Conservation (phyloP, 305 asterid genomes). For the Stenogyne calaminthoides region DNA sequence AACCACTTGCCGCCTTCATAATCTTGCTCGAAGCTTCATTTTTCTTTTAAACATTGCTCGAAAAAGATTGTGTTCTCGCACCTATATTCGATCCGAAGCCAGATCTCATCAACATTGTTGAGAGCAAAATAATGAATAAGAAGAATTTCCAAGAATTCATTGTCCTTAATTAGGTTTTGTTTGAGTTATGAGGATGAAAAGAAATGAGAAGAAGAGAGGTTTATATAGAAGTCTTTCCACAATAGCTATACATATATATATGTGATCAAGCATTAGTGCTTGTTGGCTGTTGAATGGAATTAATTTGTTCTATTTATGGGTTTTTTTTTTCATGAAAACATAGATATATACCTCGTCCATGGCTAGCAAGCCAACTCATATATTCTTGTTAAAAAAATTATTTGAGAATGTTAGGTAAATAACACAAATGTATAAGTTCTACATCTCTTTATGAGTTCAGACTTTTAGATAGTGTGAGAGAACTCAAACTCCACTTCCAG, state of each 20-base stretch:
- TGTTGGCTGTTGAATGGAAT: neutral
- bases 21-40: constrained; percentile 19
- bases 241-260: neutral
- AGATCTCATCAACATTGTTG: constrained; percentile 14
- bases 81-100: constrained; percentile 22
- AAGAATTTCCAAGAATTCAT: constrained; percentile 30
- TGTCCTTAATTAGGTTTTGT: neutral
- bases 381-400: neutral
- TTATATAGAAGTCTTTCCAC: constrained; percentile 20
- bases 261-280: constrained; percentile 1
- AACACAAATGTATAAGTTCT: too few species aligned
- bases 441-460: too few species aligned
- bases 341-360: neutral
- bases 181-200: constrained; percentile 4
- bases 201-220: constrained; percentile 7
- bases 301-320: neutral
- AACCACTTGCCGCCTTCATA: neutral
- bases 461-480: too few species aligned
- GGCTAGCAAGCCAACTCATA: neutral
- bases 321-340: neutral
- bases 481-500: constrained; percentile 13
- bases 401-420: neutral
- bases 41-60: constrained; percentile 26
- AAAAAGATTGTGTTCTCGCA: constrained; percentile 19
- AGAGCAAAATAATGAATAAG: constrained; percentile 28